Evolutionary conservation across 169 alveolate genomes (phyloP), one percentile per base, ranked within the genome.

Genomic region (Cryptosporidium felis): DNA sequence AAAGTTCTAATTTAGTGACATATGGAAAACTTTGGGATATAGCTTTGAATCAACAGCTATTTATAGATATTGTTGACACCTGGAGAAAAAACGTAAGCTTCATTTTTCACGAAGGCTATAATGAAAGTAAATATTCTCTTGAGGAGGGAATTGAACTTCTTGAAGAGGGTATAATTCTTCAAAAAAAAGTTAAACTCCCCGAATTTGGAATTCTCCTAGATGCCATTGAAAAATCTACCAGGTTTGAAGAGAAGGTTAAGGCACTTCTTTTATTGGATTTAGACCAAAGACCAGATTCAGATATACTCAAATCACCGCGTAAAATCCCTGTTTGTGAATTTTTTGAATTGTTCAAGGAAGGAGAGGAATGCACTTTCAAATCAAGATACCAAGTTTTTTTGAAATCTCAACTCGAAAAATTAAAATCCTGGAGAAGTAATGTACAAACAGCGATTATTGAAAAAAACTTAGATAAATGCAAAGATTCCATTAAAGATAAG

Each of bases 401-500:
- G 41, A 49, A 53, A 49, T 34, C 4, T 36, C 85, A 74, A 74
- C 30, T 74, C 5, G 67, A 56, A 38, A 49, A 74, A 10, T 30
- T 74, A 28, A 74, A 74, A 21, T 51, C 85, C 1, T 74, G 85
- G 85, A 74, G 67, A 53, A 49, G 38, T 1, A 74, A 60, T 3
- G 85, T 74, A 3, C 74, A 74, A 53, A 36, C 85, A 5, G 85
- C 85, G 38, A 74, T 74, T 36, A 56, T 53, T 40, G 85, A 74
- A 59, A 74, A 74, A 18, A 74, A 53, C 21, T 56, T 74, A 34
- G 85, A 74, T 41, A 74, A 74, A 56, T 74, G 85, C 30, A 74
- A 74, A 28, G 85, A 74, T n/a, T 74, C 59, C 3, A 74, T 74
- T 3, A 74, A 74, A 53, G 85, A 74, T 36, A 74, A 74, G 14